These are phyloP conservation scores for Solanum hybrid DNA, from an alignment of 305 asterid genomes.

Conservation along the genomic window DNA sequence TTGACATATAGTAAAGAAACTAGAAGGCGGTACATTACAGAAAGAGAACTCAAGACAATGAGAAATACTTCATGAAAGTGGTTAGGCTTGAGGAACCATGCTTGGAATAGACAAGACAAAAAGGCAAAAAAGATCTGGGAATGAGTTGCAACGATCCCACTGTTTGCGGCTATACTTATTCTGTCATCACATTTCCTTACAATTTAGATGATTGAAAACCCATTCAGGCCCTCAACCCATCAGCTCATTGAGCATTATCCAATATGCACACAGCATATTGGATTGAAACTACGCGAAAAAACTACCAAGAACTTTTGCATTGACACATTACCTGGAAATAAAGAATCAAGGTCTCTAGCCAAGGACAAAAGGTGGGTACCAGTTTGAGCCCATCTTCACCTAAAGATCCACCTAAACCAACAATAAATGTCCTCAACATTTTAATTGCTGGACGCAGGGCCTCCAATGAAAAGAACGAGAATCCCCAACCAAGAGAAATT, in stretches of 20 bases:
- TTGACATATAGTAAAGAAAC: background rate
- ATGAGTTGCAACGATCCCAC: background rate
- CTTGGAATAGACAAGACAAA: background rate
- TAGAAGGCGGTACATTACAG: background rate
- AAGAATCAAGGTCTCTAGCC: conserved; percentile 60
- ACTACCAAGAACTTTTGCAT: background rate
- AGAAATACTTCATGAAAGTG: background rate
- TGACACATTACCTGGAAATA: conserved; percentile 60
- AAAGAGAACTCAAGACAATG: background rate
- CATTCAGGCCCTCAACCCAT: background rate
- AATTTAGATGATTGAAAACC: background rate
- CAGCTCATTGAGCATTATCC: background rate
- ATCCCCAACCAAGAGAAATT: conserved; percentile 87
- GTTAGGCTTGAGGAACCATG: background rate
- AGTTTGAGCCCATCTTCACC: conserved; percentile 64
- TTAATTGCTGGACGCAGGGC: conserved; percentile 58
- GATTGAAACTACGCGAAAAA: background rate
- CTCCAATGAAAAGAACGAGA: conserved; percentile 46
- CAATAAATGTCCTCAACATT: conserved; percentile 39
- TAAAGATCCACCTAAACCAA: conserved; percentile 85
- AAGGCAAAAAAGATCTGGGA: background rate
- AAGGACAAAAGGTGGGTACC: conserved; percentile 58
- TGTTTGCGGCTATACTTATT: background rate
- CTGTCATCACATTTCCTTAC: background rate
- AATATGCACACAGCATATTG: background rate